phyloP scores from a whole-genome alignment of 73 alveolate species.

The Blepharisma stoltei region DNA sequence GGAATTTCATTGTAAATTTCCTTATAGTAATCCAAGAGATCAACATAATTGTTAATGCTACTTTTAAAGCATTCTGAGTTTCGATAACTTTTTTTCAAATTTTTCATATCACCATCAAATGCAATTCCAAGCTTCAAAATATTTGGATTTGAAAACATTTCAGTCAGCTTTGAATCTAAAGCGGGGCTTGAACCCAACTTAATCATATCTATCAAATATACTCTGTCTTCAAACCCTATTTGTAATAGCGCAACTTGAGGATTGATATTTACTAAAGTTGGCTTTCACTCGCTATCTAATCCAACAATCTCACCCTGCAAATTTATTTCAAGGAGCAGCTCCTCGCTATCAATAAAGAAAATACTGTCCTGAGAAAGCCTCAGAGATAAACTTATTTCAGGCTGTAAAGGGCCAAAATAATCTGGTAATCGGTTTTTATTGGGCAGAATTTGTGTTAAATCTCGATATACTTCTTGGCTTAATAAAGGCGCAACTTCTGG shows the following conservation, averaged over 20 bases:
- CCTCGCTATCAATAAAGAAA: neutral
- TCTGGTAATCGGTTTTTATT: neutral
- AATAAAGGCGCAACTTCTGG: neutral
- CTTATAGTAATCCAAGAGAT: neutral
- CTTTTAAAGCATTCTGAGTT: neutral
- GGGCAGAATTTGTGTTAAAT: neutral
- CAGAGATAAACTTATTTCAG: neutral
- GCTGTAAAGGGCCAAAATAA: constrained; percentile 18
- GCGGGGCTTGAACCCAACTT: neutral
- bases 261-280: neutral
- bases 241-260: neutral
- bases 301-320: neutral
- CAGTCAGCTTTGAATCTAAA: neutral
- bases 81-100: constrained; percentile 2
- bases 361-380: neutral
- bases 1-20: neutral
- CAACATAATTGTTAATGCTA: neutral
- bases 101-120: constrained; percentile 5
- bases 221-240: neutral
- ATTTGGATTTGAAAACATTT: neutral
- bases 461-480: neutral
- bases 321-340: neutral
- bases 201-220: neutral
- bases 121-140: neutral
- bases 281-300: constrained; percentile 1